phyloP scores from a whole-genome alignment of 169 alveolate genomes.

The Cryptosporidium muris region DNA sequence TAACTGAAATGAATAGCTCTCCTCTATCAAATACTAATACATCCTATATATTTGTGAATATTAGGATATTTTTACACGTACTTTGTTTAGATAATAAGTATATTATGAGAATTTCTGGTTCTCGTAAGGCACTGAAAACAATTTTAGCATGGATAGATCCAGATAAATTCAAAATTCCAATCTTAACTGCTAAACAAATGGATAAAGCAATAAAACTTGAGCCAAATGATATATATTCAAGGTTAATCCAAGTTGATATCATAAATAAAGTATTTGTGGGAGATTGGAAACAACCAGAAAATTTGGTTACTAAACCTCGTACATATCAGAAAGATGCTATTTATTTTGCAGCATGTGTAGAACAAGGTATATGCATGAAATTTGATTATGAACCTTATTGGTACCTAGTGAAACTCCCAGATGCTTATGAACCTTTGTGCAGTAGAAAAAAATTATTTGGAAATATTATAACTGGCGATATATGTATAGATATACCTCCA shows the following conservation, averaged over 20 bases:
- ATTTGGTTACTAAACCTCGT: conserved; percentile 11
- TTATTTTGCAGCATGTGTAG: conserved; percentile 23
- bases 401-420: not conserved
- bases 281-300: conserved; percentile 19
- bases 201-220: not conserved
- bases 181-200: not conserved
- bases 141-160: conserved; percentile 30
- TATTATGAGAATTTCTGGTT: too few species aligned
- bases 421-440: not conserved
- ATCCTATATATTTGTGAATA: not conserved
- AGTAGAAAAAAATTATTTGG: conserved; percentile 2
- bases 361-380: not conserved
- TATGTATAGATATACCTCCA: conserved; percentile 2
- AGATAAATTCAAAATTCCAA: conserved; percentile 17
- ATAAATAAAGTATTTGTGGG: conserved; percentile 19
- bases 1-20: too few species aligned
- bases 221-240: conserved; percentile 41
- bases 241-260: conserved; percentile 25
- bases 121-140: not conserved
- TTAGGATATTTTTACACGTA: not conserved
- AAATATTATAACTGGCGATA: conserved; percentile 38
- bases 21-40: too few species aligned
- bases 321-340: conserved; percentile 64
- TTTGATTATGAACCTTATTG: conserved; percentile 55
- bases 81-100: too few species aligned